Evolutionary conservation across 768 basidiomycete species (phyloP).

Genomic region (Podaxis pistillaris): DNA sequence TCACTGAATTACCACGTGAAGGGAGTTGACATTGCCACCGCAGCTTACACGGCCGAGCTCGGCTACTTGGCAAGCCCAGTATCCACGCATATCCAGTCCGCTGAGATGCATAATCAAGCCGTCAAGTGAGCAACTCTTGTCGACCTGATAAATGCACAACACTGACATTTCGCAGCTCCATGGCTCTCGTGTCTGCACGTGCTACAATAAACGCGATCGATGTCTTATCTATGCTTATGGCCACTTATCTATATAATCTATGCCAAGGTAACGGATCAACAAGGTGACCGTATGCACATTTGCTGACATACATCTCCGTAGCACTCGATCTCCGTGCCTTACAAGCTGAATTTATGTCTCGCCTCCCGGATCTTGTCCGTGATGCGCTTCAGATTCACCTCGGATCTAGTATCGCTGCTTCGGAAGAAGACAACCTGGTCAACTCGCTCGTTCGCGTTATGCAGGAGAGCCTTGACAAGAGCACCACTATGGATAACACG

Average conservation of each 20-base stretch:
- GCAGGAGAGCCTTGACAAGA: conserved; percentile 57
- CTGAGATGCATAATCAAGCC: conserved; percentile 85
- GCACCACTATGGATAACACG: conserved; percentile 66
- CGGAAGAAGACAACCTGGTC: conserved; percentile 30
- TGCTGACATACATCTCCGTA: conserved; percentile 18
- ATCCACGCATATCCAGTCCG: conserved; percentile 76
- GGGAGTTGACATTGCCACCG: conserved; percentile 79
- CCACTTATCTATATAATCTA: conserved; percentile 69
- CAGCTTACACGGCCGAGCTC: conserved; percentile 76
- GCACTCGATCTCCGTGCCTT: conserved; percentile 80
- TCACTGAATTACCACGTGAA: conserved; percentile 78
- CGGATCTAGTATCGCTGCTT: conserved; percentile 19
- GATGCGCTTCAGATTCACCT: conserved; percentile 39
- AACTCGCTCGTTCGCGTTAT: conserved; percentile 40
- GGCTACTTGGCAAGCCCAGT: conserved; percentile 79
- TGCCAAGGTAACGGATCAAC: conserved; percentile 51
- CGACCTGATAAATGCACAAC: background rate
- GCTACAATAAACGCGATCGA: conserved; percentile 71
- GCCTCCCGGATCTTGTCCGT: conserved; percentile 43
- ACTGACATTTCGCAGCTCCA: conserved; percentile 32
- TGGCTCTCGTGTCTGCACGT: conserved; percentile 73
- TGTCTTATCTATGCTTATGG: conserved; percentile 65
- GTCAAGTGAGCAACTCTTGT: conserved; percentile 56
- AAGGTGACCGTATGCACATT: background rate
- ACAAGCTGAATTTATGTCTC: conserved; percentile 55